A percentile compares a stretch with the other conserved stretches of the same genome.
phyloP scores from a whole-genome alignment of 192 early-diverging fungal species.

The Allomyces arbusculus region DNA sequence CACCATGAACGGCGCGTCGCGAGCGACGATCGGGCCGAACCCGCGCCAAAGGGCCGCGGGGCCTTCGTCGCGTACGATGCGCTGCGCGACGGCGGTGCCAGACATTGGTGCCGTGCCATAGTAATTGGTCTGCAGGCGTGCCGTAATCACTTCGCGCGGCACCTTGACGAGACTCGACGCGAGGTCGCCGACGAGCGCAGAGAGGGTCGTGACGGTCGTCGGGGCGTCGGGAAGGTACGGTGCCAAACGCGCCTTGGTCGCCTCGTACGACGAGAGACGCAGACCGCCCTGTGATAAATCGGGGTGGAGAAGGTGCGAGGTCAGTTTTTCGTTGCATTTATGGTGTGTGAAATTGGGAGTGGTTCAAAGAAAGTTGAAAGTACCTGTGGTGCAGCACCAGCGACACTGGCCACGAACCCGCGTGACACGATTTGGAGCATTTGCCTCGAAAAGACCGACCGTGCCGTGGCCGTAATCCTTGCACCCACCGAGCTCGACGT shows the following conservation, averaged over 20 bases:
- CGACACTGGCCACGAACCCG: constrained; percentile 42
- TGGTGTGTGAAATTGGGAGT: not conserved
- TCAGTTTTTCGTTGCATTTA: no score
- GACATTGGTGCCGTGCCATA: constrained; percentile 18
- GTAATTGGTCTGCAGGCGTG: constrained; percentile 44
- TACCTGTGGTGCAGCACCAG: constrained; percentile 50
- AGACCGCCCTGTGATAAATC: constrained; percentile 31
- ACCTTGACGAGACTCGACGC: constrained; percentile 56
- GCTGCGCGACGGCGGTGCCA: constrained; percentile 23
- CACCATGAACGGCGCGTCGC: constrained; percentile 61
- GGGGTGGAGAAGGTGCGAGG: not conserved
- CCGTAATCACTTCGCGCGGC: constrained; percentile 51
- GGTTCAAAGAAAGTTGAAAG: not conserved
- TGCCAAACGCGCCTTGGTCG: constrained; percentile 31
- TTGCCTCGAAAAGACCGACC: constrained; percentile 25
- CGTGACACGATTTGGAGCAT: constrained; percentile 27
- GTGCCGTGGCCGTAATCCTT: not conserved
- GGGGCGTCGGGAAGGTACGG: constrained; percentile 16
- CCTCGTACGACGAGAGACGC: constrained; percentile 46
- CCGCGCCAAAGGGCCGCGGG: constrained; percentile 41
- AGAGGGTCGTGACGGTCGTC: constrained; percentile 42
- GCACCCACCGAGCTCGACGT: no score
- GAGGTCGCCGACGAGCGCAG: constrained; percentile 46
- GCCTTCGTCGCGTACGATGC: constrained; percentile 35
- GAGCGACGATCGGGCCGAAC: constrained; percentile 44